A percentile compares a stretch with the other conserved stretches of the same genome.
Evolutionary conservation across 1,284 basidiomycete species (phyloP).

Genomic region (Naganishia cerealis): DNA sequence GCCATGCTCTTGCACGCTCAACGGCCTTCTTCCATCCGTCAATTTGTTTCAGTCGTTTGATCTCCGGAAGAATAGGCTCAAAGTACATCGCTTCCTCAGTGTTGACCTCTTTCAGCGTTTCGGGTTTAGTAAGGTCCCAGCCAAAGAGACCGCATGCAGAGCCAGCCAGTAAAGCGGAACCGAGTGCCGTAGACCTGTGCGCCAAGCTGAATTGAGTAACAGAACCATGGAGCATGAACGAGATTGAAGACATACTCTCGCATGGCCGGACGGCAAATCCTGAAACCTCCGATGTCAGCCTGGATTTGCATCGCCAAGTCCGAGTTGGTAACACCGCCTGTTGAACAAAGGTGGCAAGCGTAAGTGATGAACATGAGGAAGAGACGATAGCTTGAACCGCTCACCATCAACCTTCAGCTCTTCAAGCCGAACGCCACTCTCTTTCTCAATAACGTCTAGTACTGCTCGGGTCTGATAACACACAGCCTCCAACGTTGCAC

Average conservation of each 20-base stretch:
- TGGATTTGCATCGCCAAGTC: constrained; percentile 81
- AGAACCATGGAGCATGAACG: constrained; percentile 17
- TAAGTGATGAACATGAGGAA: background rate
- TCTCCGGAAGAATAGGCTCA: constrained; percentile 61
- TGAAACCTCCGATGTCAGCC: constrained; percentile 89
- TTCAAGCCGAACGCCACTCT: constrained; percentile 70
- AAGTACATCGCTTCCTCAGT: constrained; percentile 77
- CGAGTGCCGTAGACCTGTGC: constrained; percentile 82
- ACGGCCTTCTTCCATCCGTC: constrained; percentile 81
- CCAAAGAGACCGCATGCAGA: constrained; percentile 84
- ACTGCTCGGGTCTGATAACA: constrained; percentile 82
- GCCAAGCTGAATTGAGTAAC: constrained; percentile 4
- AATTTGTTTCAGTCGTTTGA: constrained; percentile 66
- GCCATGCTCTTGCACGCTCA: constrained; percentile 74
- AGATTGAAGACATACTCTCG: constrained; percentile 67
- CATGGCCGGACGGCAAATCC: constrained; percentile 90
- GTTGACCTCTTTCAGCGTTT: constrained; percentile 86
- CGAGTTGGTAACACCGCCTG: constrained; percentile 74
- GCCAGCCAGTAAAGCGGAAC: constrained; percentile 93
- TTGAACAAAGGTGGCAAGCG: background rate
- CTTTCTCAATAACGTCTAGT: constrained; percentile 83
- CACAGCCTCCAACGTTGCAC: constrained; percentile 85
- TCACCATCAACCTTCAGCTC: constrained; percentile 83
- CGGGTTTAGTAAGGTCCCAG: constrained; percentile 85
- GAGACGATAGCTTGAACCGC: background rate